Evolutionary conservation across 306 rosid species (phyloP).

Genomic region (Alnus glutinosa): DNA sequence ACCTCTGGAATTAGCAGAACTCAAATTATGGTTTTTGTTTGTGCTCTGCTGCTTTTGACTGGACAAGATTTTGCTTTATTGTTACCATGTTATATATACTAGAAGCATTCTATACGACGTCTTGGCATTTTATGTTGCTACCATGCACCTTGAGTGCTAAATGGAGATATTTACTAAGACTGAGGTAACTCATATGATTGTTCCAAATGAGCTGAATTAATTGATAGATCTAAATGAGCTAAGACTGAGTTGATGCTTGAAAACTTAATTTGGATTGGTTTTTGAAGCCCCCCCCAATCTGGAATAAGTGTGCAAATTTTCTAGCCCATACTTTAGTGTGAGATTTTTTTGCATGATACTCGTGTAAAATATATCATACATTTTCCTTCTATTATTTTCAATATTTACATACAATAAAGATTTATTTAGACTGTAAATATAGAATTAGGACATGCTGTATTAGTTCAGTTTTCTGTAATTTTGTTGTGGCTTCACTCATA

Average conservation of each 20-base stretch:
- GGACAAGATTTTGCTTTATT: not conserved
- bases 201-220: not conserved
- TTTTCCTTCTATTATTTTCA: not conserved
- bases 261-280: not conserved
- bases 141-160: not conserved
- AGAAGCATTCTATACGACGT: not conserved
- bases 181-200: not conserved
- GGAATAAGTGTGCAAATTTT: not conserved
- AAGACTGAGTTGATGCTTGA: not conserved
- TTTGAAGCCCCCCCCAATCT: not conserved
- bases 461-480: not conserved
- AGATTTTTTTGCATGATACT: not conserved
- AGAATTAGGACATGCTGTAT: no score
- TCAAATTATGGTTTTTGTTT: not conserved
- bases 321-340: not conserved
- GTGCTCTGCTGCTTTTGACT: not conserved
- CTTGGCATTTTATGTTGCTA: constrained; percentile 6
- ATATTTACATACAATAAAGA: not conserved
- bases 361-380: not conserved
- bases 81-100: not conserved
- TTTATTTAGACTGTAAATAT: not conserved
- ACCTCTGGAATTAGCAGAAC: not conserved
- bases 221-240: not conserved
- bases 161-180: not conserved
- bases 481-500: constrained; percentile 3